phyloP scores from a whole-genome alignment of 345 rosid genomes.

The thale cress (Arabidopsis thaliana) region DNA sequence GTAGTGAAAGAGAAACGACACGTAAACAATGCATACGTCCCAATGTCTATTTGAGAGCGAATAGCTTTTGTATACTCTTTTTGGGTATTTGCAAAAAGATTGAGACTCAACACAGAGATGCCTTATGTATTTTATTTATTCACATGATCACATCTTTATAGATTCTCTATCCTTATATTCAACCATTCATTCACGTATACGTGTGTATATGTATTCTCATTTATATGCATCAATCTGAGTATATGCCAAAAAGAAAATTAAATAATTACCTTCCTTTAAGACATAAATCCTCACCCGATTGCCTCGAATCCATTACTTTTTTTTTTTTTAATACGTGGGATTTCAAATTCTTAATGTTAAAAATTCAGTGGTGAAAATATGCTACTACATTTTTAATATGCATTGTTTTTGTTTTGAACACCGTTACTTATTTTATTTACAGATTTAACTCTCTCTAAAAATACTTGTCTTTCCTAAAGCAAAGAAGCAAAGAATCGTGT shows the following conservation, averaged over 20 bases:
- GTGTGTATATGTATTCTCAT: slow-evolving; percentile 15
- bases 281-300: slow-evolving; percentile 42
- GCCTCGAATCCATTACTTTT: slow-evolving; percentile 25
- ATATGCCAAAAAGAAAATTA: slow-evolving; percentile 32
- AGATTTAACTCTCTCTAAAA: slow-evolving; percentile 13
- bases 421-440: background rate
- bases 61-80: slow-evolving; percentile 31
- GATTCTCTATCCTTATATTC: slow-evolving; percentile 34
- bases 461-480: slow-evolving; percentile 46
- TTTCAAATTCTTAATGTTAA: background rate
- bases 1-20: slow-evolving; percentile 31
- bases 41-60: slow-evolving; percentile 33
- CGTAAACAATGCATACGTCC: slow-evolving; percentile 42
- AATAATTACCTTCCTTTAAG: slow-evolving; percentile 9
- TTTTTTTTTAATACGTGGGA: background rate
- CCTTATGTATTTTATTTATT: slow-evolving; percentile 32
- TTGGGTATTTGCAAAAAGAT: slow-evolving; percentile 48
- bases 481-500: slow-evolving; percentile 49
- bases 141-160: slow-evolving; percentile 39
- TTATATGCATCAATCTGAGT: slow-evolving; percentile 35
- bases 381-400: slow-evolving; percentile 17
- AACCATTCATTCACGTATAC: slow-evolving; percentile 12
- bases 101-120: slow-evolving; percentile 44
- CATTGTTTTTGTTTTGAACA: background rate
- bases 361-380: background rate